Conservation (phyloP, 2,329 filamentous ascomycete genomes). For the Onygena corvina region DNA sequence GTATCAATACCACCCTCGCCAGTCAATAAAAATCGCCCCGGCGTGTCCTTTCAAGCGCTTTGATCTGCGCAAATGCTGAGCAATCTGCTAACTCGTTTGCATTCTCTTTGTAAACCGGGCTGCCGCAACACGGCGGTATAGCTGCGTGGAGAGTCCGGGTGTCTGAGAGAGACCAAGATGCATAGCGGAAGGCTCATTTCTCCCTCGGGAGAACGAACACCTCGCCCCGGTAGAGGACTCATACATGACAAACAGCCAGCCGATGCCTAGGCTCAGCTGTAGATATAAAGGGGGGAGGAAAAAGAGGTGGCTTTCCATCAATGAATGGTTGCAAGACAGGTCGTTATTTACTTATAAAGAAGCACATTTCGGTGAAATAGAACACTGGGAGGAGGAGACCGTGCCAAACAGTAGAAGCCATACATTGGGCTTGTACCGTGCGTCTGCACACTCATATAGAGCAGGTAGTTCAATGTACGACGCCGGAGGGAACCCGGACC, state of each 20-base stretch:
- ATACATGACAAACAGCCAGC: neutral
- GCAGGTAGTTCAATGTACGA: no score
- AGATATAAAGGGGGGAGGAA: neutral
- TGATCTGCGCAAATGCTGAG: neutral
- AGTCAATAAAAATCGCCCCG: constrained; percentile 1
- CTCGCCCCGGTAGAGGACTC: neutral
- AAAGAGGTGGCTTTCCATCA: neutral
- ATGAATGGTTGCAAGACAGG: neutral
- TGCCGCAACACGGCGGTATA: constrained; percentile 3
- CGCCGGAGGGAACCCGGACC: no score
- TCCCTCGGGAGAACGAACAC: neutral
- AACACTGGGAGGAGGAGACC: no score
- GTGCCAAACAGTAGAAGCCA: no score
- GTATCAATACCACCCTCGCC: constrained; percentile 13
- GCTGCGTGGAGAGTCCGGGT: neutral
- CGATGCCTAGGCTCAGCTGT: neutral
- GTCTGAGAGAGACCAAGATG: neutral
- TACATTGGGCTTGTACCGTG: no score
- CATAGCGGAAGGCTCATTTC: neutral
- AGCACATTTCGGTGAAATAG: no score
- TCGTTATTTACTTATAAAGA: no score
- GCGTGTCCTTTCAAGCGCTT: neutral
- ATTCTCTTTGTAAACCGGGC: constrained; percentile 4
- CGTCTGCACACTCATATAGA: no score
- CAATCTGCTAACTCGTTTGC: constrained; percentile 1